Base-by-base conservation (phyloP, 805 yeast species). In the Saccharomycopsis oosterbeekiorum region DNA sequence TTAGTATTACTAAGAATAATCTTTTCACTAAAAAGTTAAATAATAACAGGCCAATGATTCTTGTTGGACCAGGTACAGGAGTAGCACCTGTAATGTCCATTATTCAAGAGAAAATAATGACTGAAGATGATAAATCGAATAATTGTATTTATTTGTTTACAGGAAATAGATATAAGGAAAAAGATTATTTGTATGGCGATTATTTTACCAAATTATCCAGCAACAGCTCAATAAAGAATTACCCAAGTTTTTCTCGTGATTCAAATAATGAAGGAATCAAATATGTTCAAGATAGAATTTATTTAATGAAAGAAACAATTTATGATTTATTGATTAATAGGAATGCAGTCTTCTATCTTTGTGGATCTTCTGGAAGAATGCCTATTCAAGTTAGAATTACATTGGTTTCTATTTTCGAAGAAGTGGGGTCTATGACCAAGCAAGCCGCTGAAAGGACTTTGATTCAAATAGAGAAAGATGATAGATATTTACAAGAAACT, bases 341-440 rank as follows among this genome's bases (percentile, higher is more conserved):
- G 53, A 70, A 76, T n/a, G 96, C 88, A 0, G 71, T 80, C 0
- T 74, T 94, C 4, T 91, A 85, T 69, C 76, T 94, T 5, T 93
- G 99, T 76, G 99, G 99, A 0, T 85, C 96, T 15, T 84, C 96
- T 29, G 98, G 99, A 0, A 82, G 82, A 65, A 94, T 94, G 99
- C 99, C 99, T 0, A 78, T 82, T 24, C 91, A 85, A 72, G 94
- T 93, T 1, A 76, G 96, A 61, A 73, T 88, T n/a, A 93, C 97
- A 0, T 70, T 94, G 34, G 82, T 80, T 42, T 86, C 82, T 15
- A 82, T 88, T 14, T 68, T 88, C 12, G 73, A 75, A 61, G 82
- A 81, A 65, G 71, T 74, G 63, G 78, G 75, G 0, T 72, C 72
- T 19, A 67, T 78, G 47, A 70, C 72, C 9, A 77, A 77, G 3